phyloP scores from a whole-genome alignment of 2,329 filamentous ascomycete species.

The Pyrenochaeta sp. region DNA sequence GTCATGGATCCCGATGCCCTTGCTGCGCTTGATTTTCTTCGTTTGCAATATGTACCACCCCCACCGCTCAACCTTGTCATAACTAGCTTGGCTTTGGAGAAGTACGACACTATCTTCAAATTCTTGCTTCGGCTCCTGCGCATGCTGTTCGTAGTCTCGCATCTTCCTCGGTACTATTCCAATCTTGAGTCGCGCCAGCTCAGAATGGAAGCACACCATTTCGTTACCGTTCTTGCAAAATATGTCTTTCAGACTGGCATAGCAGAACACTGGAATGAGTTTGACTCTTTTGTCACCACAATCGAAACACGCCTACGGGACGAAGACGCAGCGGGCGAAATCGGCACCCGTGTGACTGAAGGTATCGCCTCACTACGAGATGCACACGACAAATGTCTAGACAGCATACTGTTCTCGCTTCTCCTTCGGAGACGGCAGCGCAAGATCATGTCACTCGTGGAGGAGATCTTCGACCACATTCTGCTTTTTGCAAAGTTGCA shows the following conservation, averaged over 20 bases:
- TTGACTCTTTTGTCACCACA: slow-evolving; percentile 70
- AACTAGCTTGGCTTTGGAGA: slow-evolving; percentile 72
- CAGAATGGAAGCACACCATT: slow-evolving; percentile 79
- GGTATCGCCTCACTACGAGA: slow-evolving; percentile 74
- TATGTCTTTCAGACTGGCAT: slow-evolving; percentile 87
- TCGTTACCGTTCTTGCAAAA: slow-evolving; percentile 74
- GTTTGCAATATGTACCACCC: slow-evolving; percentile 83
- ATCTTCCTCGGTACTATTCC: slow-evolving; percentile 43
- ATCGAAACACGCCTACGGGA: slow-evolving; percentile 67
- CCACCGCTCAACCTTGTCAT: slow-evolving; percentile 76
- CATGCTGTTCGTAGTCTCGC: slow-evolving; percentile 75
- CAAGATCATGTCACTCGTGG: slow-evolving; percentile 75
- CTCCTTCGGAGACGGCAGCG: slow-evolving; percentile 79
- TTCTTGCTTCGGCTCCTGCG: slow-evolving; percentile 78
- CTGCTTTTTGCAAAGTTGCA: slow-evolving; percentile 66
- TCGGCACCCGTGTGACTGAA: slow-evolving; percentile 57
- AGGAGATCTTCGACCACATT: slow-evolving; percentile 78
- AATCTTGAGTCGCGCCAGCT: slow-evolving; percentile 57
- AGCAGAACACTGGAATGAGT: slow-evolving; percentile 73
- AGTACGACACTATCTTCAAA: slow-evolving; percentile 88
- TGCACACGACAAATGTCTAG: slow-evolving; percentile 76
- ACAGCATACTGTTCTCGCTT: slow-evolving; percentile 77
- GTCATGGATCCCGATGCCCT: slow-evolving; percentile 85
- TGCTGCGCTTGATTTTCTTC: slow-evolving; percentile 91
- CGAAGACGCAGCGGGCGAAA: slow-evolving; percentile 53